A percentile compares a stretch with the other conserved stretches of the same genome.
phyloP scores from a whole-genome alignment of 2,329 filamentous ascomycete genomes.

The Cucurbitaria berberidis region DNA sequence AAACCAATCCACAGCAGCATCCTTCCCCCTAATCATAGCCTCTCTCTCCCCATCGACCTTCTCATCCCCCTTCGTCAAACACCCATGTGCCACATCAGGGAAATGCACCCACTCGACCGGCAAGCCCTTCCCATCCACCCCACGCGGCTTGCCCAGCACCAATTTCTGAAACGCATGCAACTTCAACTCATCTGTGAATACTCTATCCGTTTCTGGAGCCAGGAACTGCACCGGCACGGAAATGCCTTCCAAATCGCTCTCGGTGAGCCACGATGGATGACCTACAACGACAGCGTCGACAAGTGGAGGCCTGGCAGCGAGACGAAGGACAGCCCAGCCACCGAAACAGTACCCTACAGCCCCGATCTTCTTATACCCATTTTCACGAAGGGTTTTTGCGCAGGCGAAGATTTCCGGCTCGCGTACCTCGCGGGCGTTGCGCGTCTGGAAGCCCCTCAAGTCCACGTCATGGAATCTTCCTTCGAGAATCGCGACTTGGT shows the following conservation, averaged over 20 bases:
- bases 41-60: constrained; percentile 20
- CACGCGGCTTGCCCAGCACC: constrained; percentile 14
- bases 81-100: constrained; percentile 30
- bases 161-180: constrained; percentile 21
- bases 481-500: constrained; percentile 5
- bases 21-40: constrained; percentile 29
- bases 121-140: constrained; percentile 4
- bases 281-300: constrained; percentile 32
- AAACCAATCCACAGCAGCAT: constrained; percentile 16
- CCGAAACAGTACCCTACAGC: constrained; percentile 56
- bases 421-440: constrained; percentile 45
- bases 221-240: constrained; percentile 26
- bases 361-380: constrained; percentile 42
- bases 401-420: constrained; percentile 44
- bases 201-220: constrained; percentile 24
- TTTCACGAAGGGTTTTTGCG: constrained; percentile 31
- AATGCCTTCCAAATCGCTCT: constrained; percentile 25
- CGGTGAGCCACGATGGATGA: constrained; percentile 23
- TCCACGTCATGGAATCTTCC: constrained; percentile 38
- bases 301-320: constrained; percentile 18
- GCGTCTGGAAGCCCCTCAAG: constrained; percentile 39
- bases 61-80: constrained; percentile 26
- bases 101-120: constrained; percentile 33
- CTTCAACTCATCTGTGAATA: constrained; percentile 35
- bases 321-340: constrained; percentile 37